Evolutionary conservation across 73 alveolate species (phyloP).

Genomic region (Symbiodinium natans): DNA sequence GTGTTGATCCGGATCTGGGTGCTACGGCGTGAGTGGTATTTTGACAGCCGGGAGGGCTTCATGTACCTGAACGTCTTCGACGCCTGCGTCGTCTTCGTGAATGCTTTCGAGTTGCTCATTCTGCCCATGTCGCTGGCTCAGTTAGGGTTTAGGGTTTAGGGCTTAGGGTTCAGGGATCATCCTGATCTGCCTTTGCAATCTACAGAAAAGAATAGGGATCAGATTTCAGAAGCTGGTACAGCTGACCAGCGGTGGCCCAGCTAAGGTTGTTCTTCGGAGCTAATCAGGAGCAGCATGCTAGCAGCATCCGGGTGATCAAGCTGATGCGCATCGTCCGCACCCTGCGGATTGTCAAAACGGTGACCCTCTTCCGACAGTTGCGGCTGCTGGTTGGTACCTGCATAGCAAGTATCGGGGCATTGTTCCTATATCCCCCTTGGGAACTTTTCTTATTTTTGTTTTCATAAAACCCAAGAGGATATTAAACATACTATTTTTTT

Average conservation of each 20-base stretch:
- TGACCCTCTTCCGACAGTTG: constrained; percentile 46
- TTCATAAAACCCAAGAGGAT: too few relatives aligned
- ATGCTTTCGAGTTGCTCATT: constrained; percentile 49
- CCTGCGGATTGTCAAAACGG: constrained; percentile 66
- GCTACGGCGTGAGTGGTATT: constrained; percentile 60
- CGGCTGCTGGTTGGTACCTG: constrained; percentile 52
- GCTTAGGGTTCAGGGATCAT: too few relatives aligned
- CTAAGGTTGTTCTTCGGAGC: constrained; percentile 22
- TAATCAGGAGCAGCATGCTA: constrained; percentile 71
- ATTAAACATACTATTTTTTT: too few relatives aligned
- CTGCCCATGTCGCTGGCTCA: constrained; percentile 25
- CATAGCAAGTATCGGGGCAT: constrained; percentile 27
- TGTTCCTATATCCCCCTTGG: too few relatives aligned
- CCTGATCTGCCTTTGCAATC: too few relatives aligned
- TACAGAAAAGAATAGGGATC: too few relatives aligned
- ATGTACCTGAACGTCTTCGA: constrained; percentile 62
- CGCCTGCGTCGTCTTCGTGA: constrained; percentile 59
- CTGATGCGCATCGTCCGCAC: constrained; percentile 67
- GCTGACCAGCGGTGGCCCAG: too few relatives aligned
- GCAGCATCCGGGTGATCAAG: constrained; percentile 56
- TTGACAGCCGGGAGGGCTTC: constrained; percentile 37
- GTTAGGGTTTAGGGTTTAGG: too few relatives aligned
- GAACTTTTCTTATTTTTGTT: too few relatives aligned
- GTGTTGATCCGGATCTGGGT: background rate
- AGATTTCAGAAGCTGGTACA: too few relatives aligned